A percentile compares a stretch with the other conserved stretches of the same genome.
Evolutionary conservation across 2,329 filamentous ascomycete species (phyloP).

Genomic region (Sarocladiaceae sp.): DNA sequence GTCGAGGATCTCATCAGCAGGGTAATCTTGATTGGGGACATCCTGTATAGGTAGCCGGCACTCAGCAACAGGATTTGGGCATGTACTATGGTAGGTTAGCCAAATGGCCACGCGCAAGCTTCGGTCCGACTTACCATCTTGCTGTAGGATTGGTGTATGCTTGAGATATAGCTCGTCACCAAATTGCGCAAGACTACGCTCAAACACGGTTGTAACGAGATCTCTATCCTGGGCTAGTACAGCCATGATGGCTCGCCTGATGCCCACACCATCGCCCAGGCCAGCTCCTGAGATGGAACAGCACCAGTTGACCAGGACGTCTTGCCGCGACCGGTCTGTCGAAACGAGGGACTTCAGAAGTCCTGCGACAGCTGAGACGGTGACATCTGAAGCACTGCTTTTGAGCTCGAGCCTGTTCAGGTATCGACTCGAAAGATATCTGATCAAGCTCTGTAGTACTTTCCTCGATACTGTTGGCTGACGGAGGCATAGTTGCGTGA

Average conservation of each 20-base stretch:
- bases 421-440: slow-evolving; percentile 41
- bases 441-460: slow-evolving; percentile 22
- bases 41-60: slow-evolving; percentile 70
- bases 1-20: slow-evolving; percentile 65
- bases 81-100: slow-evolving; percentile 54
- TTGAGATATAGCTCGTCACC: slow-evolving; percentile 84
- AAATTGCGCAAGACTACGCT: slow-evolving; percentile 69
- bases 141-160: slow-evolving; percentile 77
- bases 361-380: slow-evolving; percentile 54
- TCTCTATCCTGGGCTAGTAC: slow-evolving; percentile 49
- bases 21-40: slow-evolving; percentile 60
- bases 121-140: slow-evolving; percentile 64
- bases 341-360: slow-evolving; percentile 48
- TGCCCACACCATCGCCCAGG: slow-evolving; percentile 57
- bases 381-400: slow-evolving; percentile 24
- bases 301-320: slow-evolving; percentile 61
- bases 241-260: slow-evolving; percentile 63
- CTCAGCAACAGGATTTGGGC: slow-evolving; percentile 74
- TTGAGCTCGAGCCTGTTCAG: slow-evolving; percentile 31
- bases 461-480: slow-evolving; percentile 23
- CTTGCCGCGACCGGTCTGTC: slow-evolving; percentile 43
- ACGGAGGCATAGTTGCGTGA: slow-evolving; percentile 25
- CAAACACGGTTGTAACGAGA: slow-evolving; percentile 52
- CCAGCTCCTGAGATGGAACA: slow-evolving; percentile 60
- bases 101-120: not conserved